Conservation (phyloP, 2,329 filamentous ascomycete species). For the Huntiella savannae region DNA sequence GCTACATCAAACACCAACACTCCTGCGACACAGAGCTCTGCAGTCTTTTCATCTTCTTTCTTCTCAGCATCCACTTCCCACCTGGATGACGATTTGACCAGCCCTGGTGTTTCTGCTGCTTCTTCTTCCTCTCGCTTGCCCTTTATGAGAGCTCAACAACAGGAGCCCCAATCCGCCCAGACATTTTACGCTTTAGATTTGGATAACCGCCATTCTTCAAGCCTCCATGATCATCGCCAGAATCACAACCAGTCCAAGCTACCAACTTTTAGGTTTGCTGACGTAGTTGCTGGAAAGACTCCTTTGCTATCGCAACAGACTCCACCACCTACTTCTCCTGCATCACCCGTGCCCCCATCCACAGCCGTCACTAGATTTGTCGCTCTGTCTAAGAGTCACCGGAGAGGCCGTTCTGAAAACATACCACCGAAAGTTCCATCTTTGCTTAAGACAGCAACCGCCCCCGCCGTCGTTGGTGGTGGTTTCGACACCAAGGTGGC, state of each 20-base stretch:
- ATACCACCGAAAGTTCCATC: conserved; percentile 6
- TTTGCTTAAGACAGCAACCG: conserved; percentile 4
- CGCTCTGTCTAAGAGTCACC: conserved; percentile 14
- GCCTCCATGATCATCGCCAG: conserved; percentile 29
- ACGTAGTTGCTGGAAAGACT: conserved; percentile 20
- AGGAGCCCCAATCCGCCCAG: conserved; percentile 8
- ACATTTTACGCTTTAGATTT: conserved; percentile 10
- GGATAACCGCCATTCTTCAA: conserved; percentile 8
- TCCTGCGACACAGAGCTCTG: conserved; percentile 6
- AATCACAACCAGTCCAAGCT: conserved; percentile 36
- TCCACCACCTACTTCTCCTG: conserved; percentile 16
- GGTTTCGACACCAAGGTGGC: background rate
- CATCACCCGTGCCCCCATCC: conserved; percentile 21
- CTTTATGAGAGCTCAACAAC: conserved; percentile 3
- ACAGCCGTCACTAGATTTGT: conserved; percentile 20
- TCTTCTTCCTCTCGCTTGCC: conserved; percentile 8
- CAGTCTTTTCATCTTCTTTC: conserved; percentile 10
- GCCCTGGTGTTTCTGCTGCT: conserved; percentile 6
- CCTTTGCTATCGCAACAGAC: conserved; percentile 16
- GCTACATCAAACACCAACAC: conserved; percentile 7
- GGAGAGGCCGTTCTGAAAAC: conserved; percentile 9
- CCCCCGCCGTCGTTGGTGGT: background rate
- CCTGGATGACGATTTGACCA: conserved; percentile 9
- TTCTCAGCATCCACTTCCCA: conserved; percentile 10
- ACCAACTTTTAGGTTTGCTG: conserved; percentile 34